phyloP scores from a whole-genome alignment of 805 yeast genomes.

The Wickerhamomyces chambardii region DNA sequence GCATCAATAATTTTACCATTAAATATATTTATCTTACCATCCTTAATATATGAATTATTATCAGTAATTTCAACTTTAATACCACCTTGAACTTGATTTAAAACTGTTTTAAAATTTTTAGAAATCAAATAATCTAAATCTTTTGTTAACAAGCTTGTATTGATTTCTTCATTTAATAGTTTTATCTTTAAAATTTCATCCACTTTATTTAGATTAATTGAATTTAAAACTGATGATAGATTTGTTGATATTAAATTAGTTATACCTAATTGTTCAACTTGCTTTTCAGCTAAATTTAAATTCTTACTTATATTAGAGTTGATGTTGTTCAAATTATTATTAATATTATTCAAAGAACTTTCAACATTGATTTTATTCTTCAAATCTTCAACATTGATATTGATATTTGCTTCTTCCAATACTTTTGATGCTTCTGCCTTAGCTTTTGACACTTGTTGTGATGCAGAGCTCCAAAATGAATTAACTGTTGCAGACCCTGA shows the following conservation, averaged over 20 bases:
- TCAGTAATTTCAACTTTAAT: slow-evolving; percentile 54
- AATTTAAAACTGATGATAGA: slow-evolving; percentile 28
- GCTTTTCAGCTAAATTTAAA: slow-evolving; percentile 5
- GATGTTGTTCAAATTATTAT: too few relatives aligned
- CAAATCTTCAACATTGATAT: slow-evolving; percentile 17
- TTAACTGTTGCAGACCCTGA: slow-evolving; percentile 61
- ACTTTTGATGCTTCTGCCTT: slow-evolving; percentile 17
- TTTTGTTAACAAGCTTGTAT: slow-evolving; percentile 23
- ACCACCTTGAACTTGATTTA: slow-evolving; percentile 74
- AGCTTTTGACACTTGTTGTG: slow-evolving; percentile 34
- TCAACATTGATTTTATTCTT: background rate
- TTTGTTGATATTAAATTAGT: slow-evolving; percentile 17
- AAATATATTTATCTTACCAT: slow-evolving; percentile 53
- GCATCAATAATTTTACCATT: slow-evolving; percentile 76
- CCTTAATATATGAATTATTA: slow-evolving; percentile 27
- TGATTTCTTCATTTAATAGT: slow-evolving; percentile 59
- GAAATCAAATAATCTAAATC: slow-evolving; percentile 38
- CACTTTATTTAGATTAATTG: slow-evolving; percentile 13
- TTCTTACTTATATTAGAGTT: too few relatives aligned
- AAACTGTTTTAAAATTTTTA: slow-evolving; percentile 48
- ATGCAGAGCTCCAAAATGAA: slow-evolving; percentile 61
- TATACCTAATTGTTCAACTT: slow-evolving; percentile 17
- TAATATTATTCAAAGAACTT: too few relatives aligned
- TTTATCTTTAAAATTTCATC: slow-evolving; percentile 53
- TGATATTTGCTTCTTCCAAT: slow-evolving; percentile 21